Conservation (phyloP, 805 yeast genomes). For the Kurtzmaniella cleridarum region DNA sequence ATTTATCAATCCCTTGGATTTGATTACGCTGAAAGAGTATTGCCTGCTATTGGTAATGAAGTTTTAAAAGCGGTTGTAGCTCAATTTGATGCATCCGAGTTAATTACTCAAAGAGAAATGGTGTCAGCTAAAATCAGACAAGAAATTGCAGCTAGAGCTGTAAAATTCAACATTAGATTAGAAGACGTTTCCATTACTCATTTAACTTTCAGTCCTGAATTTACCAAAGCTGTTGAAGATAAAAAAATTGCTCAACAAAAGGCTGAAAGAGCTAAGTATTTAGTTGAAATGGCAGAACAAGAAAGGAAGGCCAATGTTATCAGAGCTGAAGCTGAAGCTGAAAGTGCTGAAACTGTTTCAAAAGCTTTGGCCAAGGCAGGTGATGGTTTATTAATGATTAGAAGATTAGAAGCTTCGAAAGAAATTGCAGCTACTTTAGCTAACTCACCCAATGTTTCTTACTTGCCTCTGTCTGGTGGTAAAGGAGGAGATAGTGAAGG, state of each 20-base stretch:
- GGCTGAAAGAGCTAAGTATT: constrained; percentile 91
- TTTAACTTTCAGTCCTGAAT: constrained; percentile 93
- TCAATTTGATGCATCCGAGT: constrained; percentile 92
- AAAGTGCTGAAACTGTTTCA: constrained; percentile 92
- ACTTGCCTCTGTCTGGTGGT: constrained; percentile 59
- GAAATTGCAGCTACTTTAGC: constrained; percentile 91
- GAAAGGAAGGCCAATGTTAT: constrained; percentile 92
- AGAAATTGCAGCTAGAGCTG: constrained; percentile 78
- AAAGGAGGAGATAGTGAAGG: constrained; percentile 16
- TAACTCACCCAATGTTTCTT: constrained; percentile 76
- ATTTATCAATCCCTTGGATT: constrained; percentile 89
- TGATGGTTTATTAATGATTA: constrained; percentile 86
- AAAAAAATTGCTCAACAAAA: constrained; percentile 99
- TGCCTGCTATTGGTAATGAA: constrained; percentile 91
- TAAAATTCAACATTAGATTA: constrained; percentile 81
- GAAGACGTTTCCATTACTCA: constrained; percentile 98
- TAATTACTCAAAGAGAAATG: constrained; percentile 94
- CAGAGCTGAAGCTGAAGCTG: constrained; percentile 99
- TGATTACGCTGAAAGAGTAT: constrained; percentile 91
- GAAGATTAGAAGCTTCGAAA: constrained; percentile 95
- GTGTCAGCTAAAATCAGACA: constrained; percentile 85
- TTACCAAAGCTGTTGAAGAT: constrained; percentile 97
- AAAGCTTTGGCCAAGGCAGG: constrained; percentile 92
- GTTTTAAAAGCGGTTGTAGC: constrained; percentile 87
- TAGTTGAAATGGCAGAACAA: constrained; percentile 95